Evolutionary conservation across 805 yeast genomes (phyloP).

Genomic region (Zygoascus bituminiphila): DNA sequence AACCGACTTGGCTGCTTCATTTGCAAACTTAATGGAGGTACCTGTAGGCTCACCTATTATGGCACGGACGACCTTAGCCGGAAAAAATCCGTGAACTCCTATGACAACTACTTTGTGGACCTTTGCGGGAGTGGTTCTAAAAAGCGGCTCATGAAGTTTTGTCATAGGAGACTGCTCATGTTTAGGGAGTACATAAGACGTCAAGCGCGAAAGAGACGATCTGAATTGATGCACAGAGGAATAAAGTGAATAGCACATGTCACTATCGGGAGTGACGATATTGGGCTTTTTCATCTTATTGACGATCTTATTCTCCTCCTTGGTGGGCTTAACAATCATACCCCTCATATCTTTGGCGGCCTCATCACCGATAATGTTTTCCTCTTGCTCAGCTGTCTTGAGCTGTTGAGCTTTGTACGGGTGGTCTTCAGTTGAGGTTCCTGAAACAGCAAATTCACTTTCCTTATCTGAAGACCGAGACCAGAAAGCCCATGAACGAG

Average conservation of each 20-base stretch:
- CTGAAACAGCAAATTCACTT: slow-evolving; percentile 27
- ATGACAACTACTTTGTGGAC: slow-evolving; percentile 63
- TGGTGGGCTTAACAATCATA: slow-evolving; percentile 6
- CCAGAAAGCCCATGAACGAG: slow-evolving; percentile 31
- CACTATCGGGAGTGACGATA: slow-evolving; percentile 22
- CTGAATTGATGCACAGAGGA: slow-evolving; percentile 14
- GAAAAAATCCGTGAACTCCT: slow-evolving; percentile 96
- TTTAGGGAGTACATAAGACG: slow-evolving; percentile 13
- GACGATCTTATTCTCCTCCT: slow-evolving; percentile 8
- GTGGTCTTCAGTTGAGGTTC: slow-evolving; percentile 23
- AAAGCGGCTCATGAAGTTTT: slow-evolving; percentile 24
- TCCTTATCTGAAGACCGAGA: slow-evolving; percentile 12
- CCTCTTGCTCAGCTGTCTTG: not conserved
- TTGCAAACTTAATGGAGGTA: slow-evolving; percentile 82
- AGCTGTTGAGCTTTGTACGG: slow-evolving; percentile 22
- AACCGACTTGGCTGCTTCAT: slow-evolving; percentile 78
- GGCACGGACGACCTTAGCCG: slow-evolving; percentile 75
- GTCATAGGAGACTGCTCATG: slow-evolving; percentile 9
- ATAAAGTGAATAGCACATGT: slow-evolving; percentile 22
- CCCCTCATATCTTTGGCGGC: slow-evolving; percentile 6
- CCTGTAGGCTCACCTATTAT: slow-evolving; percentile 95
- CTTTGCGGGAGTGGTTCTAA: slow-evolving; percentile 17
- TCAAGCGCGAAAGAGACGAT: slow-evolving; percentile 15
- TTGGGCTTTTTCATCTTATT: slow-evolving; percentile 16
- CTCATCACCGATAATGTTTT: not conserved